Conservation (phyloP, 371 early-diverging fungal genomes). For the Choanephora cucurbitarum region DNA sequence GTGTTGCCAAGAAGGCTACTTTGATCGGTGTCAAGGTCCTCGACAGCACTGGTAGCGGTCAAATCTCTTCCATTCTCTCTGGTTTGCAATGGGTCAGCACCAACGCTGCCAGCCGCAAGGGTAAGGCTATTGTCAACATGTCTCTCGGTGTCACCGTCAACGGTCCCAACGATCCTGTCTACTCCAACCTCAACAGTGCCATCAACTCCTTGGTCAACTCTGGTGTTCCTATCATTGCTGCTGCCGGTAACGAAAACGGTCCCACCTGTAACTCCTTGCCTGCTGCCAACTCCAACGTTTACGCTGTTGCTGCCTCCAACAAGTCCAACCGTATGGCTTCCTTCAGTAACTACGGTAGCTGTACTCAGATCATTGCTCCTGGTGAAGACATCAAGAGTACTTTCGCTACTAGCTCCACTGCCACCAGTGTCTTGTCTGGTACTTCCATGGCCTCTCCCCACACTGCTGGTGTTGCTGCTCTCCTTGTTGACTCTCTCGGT, state of each 20-base stretch:
- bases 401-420: conserved; percentile 77
- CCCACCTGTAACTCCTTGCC: conserved; percentile 98
- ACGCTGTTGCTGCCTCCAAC: conserved; percentile 96
- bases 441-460: conserved; percentile 74
- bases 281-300: conserved; percentile 84
- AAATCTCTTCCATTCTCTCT: conserved; percentile 1
- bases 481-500: conserved; percentile 48
- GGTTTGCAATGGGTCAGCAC: conserved; percentile 69
- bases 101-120: conserved; percentile 30
- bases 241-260: conserved; percentile 96
- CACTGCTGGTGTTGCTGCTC: conserved; percentile 67
- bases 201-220: conserved; percentile 77
- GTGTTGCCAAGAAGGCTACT: conserved; percentile 66
- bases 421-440: conserved; percentile 68
- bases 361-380: conserved; percentile 91
- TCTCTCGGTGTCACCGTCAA: conserved; percentile 59
- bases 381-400: conserved; percentile 88
- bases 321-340: conserved; percentile 81
- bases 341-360: conserved; percentile 91
- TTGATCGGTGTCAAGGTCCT: conserved; percentile 71
- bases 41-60: conserved; percentile 51
- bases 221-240: conserved; percentile 92
- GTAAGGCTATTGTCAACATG: conserved; percentile 55
- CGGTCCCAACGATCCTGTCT: too few species aligned
- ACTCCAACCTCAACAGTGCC: conserved; percentile 83